Base-by-base conservation (phyloP, 2,329 filamentous ascomycete genomes). In the Aspergillaceae sp. region DNA sequence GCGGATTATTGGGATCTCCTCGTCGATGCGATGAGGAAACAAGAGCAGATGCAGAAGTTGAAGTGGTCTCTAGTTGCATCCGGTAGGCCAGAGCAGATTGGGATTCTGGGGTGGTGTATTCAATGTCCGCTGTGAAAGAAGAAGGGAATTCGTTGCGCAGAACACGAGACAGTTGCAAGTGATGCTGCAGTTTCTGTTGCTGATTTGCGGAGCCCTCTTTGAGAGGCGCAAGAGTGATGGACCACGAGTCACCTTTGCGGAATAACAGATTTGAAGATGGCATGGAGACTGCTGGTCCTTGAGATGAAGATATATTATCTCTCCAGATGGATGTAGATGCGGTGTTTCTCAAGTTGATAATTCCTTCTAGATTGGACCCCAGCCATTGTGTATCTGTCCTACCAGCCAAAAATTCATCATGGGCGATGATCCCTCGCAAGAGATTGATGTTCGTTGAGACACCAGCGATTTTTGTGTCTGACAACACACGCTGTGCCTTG, bases 91-190 rank as follows among this genome's bases (percentile, higher is more conserved):
- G 62, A 11, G 64, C 57, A 4, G 58, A 43, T 3, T 56, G 46
- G 2, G 61, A 54, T 4, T 58, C 57, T 1, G 71, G 61, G 0
- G 69, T 58, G 3, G 74, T 76, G 58, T 75, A 70, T 42, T 73
- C 56, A 6, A 79, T 65, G 5, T 79, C 75, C 1, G 78, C 79
- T 1, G 72, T 60, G 0, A 83, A 65, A 0, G 73, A 72, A 2
- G 69, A 51, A 0, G 80, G 80, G 50, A 83, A 83, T 45, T 82
- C 77, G 57, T 83, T 82, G 28, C 73, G 73, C 0, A 78, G 66
- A 8, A 84, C 63, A 6, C 72, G 72, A 0, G 71, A 72, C 7
- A 83, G 61, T 46, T 72, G 68, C 4, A 83, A 60, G 51, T 82
- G 78, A 46, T 79, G 74, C 2, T 59, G 64, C 47, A 47, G 57